phyloP scores from a whole-genome alignment of 2,329 filamentous ascomycete species.

The Bipolaris zeicola region DNA sequence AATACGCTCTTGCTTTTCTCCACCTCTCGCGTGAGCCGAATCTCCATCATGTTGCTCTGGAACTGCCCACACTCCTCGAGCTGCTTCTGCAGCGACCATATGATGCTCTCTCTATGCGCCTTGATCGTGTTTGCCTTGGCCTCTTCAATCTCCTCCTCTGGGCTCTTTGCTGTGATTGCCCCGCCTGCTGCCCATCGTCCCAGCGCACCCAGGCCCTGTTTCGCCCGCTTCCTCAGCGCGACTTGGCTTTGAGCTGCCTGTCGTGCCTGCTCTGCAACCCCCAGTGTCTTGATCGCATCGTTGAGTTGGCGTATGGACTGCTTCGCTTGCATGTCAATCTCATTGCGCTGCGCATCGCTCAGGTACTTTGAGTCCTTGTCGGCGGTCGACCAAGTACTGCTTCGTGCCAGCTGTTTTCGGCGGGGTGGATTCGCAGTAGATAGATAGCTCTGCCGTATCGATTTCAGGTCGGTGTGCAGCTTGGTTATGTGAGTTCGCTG shows the following conservation, averaged over 20 bases:
- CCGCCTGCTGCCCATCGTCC: slow-evolving; percentile 70
- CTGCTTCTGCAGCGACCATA: slow-evolving; percentile 79
- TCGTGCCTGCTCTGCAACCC: slow-evolving; percentile 80
- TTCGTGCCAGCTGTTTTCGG: slow-evolving; percentile 54
- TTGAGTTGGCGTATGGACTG: slow-evolving; percentile 84
- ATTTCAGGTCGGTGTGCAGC: slow-evolving; percentile 77
- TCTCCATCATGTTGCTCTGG: slow-evolving; percentile 93
- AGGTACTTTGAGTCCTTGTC: slow-evolving; percentile 63
- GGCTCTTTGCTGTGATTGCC: slow-evolving; percentile 58
- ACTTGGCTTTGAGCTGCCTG: slow-evolving; percentile 75
- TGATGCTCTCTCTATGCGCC: slow-evolving; percentile 77
- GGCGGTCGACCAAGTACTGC: slow-evolving; percentile 37
- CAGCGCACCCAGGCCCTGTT: slow-evolving; percentile 66
- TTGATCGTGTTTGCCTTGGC: slow-evolving; percentile 69
- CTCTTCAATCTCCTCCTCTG: slow-evolving; percentile 75
- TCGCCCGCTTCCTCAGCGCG: slow-evolving; percentile 71
- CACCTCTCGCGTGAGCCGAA: slow-evolving; percentile 78
- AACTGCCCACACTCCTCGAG: slow-evolving; percentile 77
- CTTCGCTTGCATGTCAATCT: slow-evolving; percentile 87
- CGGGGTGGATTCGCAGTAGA: slow-evolving; percentile 72
- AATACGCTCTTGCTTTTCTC: slow-evolving; percentile 89
- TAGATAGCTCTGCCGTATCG: slow-evolving; percentile 88
- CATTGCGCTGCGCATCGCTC: slow-evolving; percentile 80
- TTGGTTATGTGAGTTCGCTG: slow-evolving; percentile 85
- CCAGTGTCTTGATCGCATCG: slow-evolving; percentile 76